Percentiles rank a stretch among this genome's conserved stretches.
These are phyloP conservation scores for Carex sylvatica DNA, from an alignment of 202 grass and related monocot species.

Conservation along the genomic window DNA sequence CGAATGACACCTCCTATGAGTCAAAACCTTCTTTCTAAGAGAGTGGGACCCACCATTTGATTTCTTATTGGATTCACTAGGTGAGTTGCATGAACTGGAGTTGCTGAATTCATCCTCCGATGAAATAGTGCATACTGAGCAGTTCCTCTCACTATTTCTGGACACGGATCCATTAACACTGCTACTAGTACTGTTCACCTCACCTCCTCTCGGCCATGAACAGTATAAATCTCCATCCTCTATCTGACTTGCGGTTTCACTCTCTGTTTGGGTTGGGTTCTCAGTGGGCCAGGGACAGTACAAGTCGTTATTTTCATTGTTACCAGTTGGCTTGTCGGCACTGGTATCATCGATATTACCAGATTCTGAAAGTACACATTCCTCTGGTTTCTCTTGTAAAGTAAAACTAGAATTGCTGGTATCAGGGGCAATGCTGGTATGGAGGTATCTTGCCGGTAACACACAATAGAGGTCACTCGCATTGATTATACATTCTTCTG, in stretches of 20 bases:
- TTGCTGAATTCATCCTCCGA: constrained; percentile 24
- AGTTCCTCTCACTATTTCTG: constrained; percentile 22
- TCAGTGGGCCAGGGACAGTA: constrained; percentile 33
- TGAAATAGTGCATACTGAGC: constrained; percentile 33
- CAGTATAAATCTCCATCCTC: constrained; percentile 50
- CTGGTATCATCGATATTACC: background rate
- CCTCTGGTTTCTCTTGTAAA: background rate
- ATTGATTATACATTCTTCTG: constrained; percentile 6
- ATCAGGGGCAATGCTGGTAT: background rate
- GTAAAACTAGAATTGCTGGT: background rate
- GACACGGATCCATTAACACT: background rate
- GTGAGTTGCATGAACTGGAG: constrained; percentile 38
- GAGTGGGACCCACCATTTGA: background rate
- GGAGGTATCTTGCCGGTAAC: constrained; percentile 8
- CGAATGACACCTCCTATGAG: constrained; percentile 55
- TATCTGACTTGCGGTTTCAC: background rate
- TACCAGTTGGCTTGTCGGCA: background rate
- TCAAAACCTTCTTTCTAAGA: constrained; percentile 58
- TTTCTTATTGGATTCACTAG: constrained; percentile 24
- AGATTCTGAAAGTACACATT: background rate
- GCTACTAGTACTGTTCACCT: constrained; percentile 28
- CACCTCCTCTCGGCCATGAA: constrained; percentile 49
- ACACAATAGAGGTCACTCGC: constrained; percentile 17
- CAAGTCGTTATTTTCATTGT: constrained; percentile 33
- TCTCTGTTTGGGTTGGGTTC: background rate